phyloP scores from a whole-genome alignment of 192 early-diverging fungal genomes.

The Phlyctochytrium arcticum region DNA sequence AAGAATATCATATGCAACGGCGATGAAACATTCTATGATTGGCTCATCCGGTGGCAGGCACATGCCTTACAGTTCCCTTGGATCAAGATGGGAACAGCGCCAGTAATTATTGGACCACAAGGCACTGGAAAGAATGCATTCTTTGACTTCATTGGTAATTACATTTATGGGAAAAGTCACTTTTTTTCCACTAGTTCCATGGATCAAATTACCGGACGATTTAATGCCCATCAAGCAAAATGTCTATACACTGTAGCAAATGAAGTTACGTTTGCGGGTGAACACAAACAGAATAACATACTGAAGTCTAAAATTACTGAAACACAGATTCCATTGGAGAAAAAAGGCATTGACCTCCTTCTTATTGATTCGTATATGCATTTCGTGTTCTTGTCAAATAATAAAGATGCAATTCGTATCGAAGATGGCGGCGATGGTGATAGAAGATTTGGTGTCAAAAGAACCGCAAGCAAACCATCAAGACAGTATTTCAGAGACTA shows the following conservation, averaged over 20 bases:
- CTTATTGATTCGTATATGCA: background rate
- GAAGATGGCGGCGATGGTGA: background rate
- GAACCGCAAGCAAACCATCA: no score
- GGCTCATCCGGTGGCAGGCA: no score
- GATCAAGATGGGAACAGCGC: no score
- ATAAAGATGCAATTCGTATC: background rate
- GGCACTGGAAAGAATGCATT: no score
- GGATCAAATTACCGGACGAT: constrained; percentile 2
- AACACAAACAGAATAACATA: no score
- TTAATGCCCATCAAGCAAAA: background rate
- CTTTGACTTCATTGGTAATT: background rate
- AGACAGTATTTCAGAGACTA: constrained; percentile 3
- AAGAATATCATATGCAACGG: background rate
- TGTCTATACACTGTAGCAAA: no score
- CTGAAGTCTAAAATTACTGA: background rate
- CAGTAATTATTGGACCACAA: background rate
- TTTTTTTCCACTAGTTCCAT: no score
- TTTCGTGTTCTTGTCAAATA: no score
- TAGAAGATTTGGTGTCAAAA: background rate
- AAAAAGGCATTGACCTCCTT: background rate
- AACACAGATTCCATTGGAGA: background rate
- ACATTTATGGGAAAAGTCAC: background rate
- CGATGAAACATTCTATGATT: background rate
- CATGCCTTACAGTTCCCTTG: no score
- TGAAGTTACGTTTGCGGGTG: no score